Conservation (phyloP, 768 basidiomycete genomes). For the Asterophora parasitica region DNA sequence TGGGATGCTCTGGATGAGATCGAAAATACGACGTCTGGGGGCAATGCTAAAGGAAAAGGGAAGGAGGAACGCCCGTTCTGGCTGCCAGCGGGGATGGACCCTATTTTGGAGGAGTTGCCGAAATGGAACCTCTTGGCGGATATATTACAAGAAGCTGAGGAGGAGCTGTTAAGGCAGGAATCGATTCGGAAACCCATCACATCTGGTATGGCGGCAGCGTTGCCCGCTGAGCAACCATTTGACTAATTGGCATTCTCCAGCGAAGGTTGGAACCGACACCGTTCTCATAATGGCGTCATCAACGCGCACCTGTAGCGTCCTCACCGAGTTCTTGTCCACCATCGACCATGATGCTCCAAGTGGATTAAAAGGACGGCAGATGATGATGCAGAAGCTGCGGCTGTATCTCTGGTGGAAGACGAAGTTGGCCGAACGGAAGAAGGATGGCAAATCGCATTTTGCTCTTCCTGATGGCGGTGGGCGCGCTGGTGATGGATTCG, state of each 20-base stretch:
- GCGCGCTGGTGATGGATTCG: constrained; percentile 19
- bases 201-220: constrained; percentile 14
- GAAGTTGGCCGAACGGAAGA: constrained; percentile 35
- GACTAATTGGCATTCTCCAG: constrained; percentile 17
- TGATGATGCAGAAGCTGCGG: constrained; percentile 77
- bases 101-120: constrained; percentile 88
- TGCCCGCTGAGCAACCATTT: background rate
- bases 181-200: constrained; percentile 26
- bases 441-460: constrained; percentile 27
- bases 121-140: constrained; percentile 89
- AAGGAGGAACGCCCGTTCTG: constrained; percentile 42
- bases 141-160: constrained; percentile 88
- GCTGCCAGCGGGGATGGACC: constrained; percentile 76
- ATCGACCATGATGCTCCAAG: constrained; percentile 54
- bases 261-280: constrained; percentile 57
- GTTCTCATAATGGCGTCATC: constrained; percentile 89
- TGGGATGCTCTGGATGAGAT: constrained; percentile 71
- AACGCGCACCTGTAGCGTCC: constrained; percentile 61
- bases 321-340: constrained; percentile 75
- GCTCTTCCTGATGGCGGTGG: constrained; percentile 19
- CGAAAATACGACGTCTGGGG: constrained; percentile 26
- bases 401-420: constrained; percentile 82
- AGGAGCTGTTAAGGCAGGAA: constrained; percentile 68
- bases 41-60: constrained; percentile 10
- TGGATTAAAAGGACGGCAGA: constrained; percentile 59